Evolutionary conservation across 1,284 basidiomycete genomes (phyloP).

Genomic region (Ustilago bromivora): DNA sequence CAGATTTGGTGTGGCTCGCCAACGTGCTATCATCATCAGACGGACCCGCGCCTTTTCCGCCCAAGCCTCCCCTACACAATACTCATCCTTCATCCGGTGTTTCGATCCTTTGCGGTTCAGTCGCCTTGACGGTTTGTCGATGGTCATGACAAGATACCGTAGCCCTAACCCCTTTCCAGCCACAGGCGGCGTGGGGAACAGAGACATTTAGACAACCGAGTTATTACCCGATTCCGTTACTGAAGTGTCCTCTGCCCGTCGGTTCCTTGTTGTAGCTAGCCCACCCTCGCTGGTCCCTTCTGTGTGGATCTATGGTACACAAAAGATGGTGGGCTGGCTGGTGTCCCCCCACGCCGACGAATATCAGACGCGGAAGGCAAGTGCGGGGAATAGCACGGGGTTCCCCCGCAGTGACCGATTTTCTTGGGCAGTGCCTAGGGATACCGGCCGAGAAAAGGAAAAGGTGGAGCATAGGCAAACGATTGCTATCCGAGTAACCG

Average conservation of each 20-base stretch:
- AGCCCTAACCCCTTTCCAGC: too few relatives aligned
- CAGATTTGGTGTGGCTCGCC: constrained; percentile 1
- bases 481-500: not conserved
- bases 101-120: not conserved
- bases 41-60: not conserved
- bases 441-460: constrained; percentile 4
- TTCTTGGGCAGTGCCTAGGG: not conserved
- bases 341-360: constrained; percentile 8
- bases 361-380: not conserved
- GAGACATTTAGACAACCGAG: not conserved
- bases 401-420: constrained; percentile 4
- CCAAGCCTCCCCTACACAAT: not conserved
- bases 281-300: too few relatives aligned
- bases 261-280: too few relatives aligned
- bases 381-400: not conserved
- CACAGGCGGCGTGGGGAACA: not conserved
- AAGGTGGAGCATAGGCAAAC: not conserved
- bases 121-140: not conserved
- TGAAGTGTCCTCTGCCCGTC: not conserved
- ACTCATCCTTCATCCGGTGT: not conserved
- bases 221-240: not conserved
- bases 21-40: not conserved
- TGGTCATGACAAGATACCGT: not conserved
- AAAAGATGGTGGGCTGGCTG: too few relatives aligned
- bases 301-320: too few relatives aligned